These are phyloP conservation scores for Ascochyta rabiei DNA, from an alignment of 2,329 filamentous ascomycete species.

Conservation along the genomic window DNA sequence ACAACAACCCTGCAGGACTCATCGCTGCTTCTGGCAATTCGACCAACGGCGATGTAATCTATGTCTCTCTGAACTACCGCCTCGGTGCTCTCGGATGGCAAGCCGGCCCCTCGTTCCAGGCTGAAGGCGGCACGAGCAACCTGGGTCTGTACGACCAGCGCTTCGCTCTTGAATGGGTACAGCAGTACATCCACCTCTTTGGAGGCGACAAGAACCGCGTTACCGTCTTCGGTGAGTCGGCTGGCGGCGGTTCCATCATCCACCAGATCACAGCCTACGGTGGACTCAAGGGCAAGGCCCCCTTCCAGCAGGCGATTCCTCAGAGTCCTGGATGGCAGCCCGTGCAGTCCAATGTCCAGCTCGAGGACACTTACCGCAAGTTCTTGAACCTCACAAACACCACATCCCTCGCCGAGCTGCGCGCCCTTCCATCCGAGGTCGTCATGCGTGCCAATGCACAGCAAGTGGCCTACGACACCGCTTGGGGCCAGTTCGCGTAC, in stretches of 20 bases:
- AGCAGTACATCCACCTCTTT: conserved; percentile 48
- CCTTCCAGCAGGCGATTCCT: conserved; percentile 47
- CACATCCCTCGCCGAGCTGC: conserved; percentile 43
- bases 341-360: conserved; percentile 28
- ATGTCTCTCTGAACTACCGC: conserved; percentile 55
- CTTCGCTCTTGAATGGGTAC: conserved; percentile 49
- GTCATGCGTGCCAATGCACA: conserved; percentile 45
- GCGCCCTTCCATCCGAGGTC: conserved; percentile 36
- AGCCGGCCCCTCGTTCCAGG: conserved; percentile 42
- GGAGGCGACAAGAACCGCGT: conserved; percentile 48
- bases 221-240: conserved; percentile 48
- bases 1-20: conserved; percentile 49
- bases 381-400: conserved; percentile 43
- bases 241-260: conserved; percentile 48
- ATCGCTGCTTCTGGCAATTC: conserved; percentile 51
- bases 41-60: conserved; percentile 51
- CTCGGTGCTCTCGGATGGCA: conserved; percentile 50
- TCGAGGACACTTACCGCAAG: conserved; percentile 39
- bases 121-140: conserved; percentile 45
- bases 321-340: conserved; percentile 51
- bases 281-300: conserved; percentile 45
- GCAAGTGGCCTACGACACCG: conserved; percentile 37
- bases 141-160: conserved; percentile 47
- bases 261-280: conserved; percentile 51
- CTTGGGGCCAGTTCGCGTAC: conserved; percentile 44